Base-by-base conservation (phyloP, 345 rosid species). In the Hibiscus mutabilis region DNA sequence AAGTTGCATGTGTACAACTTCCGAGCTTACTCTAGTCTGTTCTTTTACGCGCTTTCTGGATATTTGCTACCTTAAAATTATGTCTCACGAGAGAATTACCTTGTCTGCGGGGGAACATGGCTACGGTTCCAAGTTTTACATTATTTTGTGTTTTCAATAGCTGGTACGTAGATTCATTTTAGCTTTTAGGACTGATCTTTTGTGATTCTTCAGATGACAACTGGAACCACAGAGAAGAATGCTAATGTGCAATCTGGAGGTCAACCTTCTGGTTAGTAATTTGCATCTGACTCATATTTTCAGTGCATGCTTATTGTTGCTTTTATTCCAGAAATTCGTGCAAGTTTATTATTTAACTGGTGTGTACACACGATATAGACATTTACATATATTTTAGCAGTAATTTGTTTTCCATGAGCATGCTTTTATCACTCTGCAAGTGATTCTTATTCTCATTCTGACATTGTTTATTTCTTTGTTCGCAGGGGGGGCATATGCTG, bases 231-330 rank as follows among this genome's bases (percentile, higher is more conserved):
- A 12, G 87, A 79, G 73, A 86, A 81, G 74, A 88, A 69, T 75
- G 53, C 82, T 19, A 73, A 42, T 73, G 74, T 68, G 33, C 77
- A 79, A 58, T 69, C 80, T 21, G 80, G 83, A 53, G 82, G 80
- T 59, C 89, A 85, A 84, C 78, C 92, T 53, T 77, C 89, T 51
- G 93, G 98, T 86, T 79, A 83, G 86, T 82, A 61, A 18, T 49
- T 6, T 15, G n/a, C 66, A 29, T 56, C 60, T 22, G 13, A 3
- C 4, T 0, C 65, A 13, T 58, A 11, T 11, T 18, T 29, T 29
- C 13, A 13, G 33, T 24, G 59, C 51, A 49, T 40, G 47, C 62
- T 47, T 70, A 27, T 57, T 47, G 56, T 21, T 53, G 71, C 59
- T 19, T 14, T 52, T 51, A n/a, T 60, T 58, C 60, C 19, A 6